These are phyloP conservation scores for Candida broadrunensis DNA, from an alignment of 805 yeast genomes.

Conservation along the genomic window DNA sequence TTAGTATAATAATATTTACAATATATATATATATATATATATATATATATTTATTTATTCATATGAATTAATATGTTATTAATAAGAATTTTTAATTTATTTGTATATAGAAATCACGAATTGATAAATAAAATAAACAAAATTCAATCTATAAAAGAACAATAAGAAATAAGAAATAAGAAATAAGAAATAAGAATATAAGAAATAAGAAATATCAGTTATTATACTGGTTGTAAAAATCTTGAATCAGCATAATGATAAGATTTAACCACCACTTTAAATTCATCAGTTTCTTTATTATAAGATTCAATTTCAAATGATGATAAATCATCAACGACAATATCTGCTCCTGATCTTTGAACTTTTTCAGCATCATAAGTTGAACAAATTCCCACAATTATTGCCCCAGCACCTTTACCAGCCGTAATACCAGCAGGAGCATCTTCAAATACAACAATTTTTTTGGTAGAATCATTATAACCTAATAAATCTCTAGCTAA, in stretches of 20 bases:
- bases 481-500: constrained; percentile 51
- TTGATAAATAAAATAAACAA: too few relatives aligned
- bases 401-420: constrained; percentile 81
- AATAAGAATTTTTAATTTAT: too few relatives aligned
- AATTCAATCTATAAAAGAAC: too few relatives aligned
- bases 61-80: too few relatives aligned
- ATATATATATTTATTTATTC: too few relatives aligned
- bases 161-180: too few relatives aligned
- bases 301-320: constrained; percentile 58
- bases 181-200: too few relatives aligned
- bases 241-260: constrained; percentile 35
- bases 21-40: too few relatives aligned
- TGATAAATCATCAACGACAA: constrained; percentile 71
- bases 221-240: neutral
- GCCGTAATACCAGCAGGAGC: constrained; percentile 88
- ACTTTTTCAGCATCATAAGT: constrained; percentile 70
- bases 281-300: constrained; percentile 40
- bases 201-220: too few relatives aligned
- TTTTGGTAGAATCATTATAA: constrained; percentile 29
- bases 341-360: constrained; percentile 74
- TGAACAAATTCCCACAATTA: constrained; percentile 79
- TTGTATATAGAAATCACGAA: too few relatives aligned
- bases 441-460: constrained; percentile 75
- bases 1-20: too few relatives aligned
- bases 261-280: constrained; percentile 38